Evolutionary conservation across 345 rosid species (phyloP).

Genomic region (Carallia pectinifolia): DNA sequence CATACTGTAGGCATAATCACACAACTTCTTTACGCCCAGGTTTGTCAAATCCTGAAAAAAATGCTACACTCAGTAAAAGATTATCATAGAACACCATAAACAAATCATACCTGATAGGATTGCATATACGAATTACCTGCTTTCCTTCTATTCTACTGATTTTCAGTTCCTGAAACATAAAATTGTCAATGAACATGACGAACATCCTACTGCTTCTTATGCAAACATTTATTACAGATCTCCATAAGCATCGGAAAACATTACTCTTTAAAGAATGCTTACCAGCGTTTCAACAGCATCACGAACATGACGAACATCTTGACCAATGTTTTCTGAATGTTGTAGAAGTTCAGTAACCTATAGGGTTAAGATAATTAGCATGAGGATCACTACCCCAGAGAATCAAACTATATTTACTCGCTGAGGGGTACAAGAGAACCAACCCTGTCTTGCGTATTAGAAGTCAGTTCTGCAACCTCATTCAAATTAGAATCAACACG

Average conservation of each 20-base stretch:
- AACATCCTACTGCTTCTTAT: background rate
- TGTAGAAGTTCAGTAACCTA: constrained; percentile 60
- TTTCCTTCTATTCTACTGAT: constrained; percentile 59
- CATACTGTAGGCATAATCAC: constrained; percentile 33
- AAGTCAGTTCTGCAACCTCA: constrained; percentile 51
- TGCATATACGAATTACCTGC: constrained; percentile 45
- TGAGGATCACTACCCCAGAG: constrained; percentile 17
- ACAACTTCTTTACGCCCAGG: constrained; percentile 47
- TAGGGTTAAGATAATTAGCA: background rate
- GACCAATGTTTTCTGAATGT: constrained; percentile 41
- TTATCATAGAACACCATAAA: constrained; percentile 12
- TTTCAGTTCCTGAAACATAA: constrained; percentile 49
- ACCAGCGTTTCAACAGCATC: constrained; percentile 78
- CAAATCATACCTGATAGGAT: background rate
- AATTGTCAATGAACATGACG: background rate
- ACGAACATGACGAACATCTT: constrained; percentile 53
- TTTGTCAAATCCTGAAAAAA: constrained; percentile 32
- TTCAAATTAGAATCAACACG: constrained; percentile 49
- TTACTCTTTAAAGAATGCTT: constrained; percentile 16
- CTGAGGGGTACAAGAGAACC: constrained; percentile 19
- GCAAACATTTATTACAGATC: background rate
- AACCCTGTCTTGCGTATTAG: constrained; percentile 65
- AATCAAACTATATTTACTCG: background rate
- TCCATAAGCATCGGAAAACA: constrained; percentile 1
- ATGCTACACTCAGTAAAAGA: background rate